Percentiles rank a stretch among this genome's conserved stretches.
These are phyloP conservation scores for Platanus orientalis DNA, from an alignment of 164 flowering plant species.

Conservation along the genomic window DNA sequence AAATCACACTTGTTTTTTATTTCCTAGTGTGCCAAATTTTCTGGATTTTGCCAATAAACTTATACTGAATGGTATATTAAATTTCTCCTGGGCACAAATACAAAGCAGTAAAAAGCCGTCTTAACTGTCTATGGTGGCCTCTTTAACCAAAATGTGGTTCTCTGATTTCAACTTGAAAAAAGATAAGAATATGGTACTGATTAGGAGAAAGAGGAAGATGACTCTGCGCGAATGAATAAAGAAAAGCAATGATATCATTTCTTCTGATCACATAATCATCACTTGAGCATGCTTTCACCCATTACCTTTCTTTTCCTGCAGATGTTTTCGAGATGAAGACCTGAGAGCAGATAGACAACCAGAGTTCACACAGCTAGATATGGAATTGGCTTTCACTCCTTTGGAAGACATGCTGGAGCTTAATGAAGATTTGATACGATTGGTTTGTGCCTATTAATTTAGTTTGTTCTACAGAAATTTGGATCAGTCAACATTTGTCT, in stretches of 20 bases:
- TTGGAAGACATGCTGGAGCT: slow-evolving; percentile 83
- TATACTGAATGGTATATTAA: background rate
- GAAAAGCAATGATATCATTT: background rate
- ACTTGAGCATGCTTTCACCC: slow-evolving; percentile 2
- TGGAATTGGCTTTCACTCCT: slow-evolving; percentile 91
- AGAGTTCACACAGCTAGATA: slow-evolving; percentile 95
- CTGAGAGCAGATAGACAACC: slow-evolving; percentile 94
- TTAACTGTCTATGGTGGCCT: background rate
- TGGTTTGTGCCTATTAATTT: slow-evolving; percentile 37
- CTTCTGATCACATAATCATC: background rate
- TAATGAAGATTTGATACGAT: slow-evolving; percentile 89
- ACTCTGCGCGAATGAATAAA: background rate
- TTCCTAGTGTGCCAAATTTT: background rate
- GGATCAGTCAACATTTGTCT: background rate
- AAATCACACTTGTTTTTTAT: too few relatives aligned
- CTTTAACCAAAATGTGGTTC: background rate
- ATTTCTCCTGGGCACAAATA: background rate
- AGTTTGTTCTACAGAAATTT: background rate
- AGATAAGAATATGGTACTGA: background rate
- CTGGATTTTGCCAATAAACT: background rate
- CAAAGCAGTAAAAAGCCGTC: slow-evolving; percentile 1
- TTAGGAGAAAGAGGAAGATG: background rate
- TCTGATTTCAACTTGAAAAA: slow-evolving; percentile 1
- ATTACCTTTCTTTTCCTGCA: slow-evolving; percentile 20
- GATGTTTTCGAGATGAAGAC: slow-evolving; percentile 98